These are phyloP conservation scores for Termitomyces sp. DNA, from an alignment of 768 basidiomycete genomes.

Conservation along the genomic window DNA sequence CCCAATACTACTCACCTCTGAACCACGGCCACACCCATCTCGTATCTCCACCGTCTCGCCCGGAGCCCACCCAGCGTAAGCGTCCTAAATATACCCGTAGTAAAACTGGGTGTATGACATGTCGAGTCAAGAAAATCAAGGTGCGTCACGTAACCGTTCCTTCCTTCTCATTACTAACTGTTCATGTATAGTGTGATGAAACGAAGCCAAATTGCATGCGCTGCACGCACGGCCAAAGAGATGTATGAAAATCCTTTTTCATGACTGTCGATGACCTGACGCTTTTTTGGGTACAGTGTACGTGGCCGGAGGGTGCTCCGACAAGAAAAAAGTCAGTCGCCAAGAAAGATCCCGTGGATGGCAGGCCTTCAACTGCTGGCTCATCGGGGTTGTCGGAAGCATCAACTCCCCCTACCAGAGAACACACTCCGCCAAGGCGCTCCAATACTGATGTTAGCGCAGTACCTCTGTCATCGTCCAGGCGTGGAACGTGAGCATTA, in stretches of 20 bases:
- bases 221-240: slow-evolving; percentile 81
- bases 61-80: slow-evolving; percentile 57
- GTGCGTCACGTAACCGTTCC: slow-evolving; percentile 36
- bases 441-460: slow-evolving; percentile 37
- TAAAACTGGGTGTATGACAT: slow-evolving; percentile 93
- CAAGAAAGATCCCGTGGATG: slow-evolving; percentile 57
- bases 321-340: slow-evolving; percentile 60
- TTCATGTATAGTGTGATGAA: slow-evolving; percentile 73
- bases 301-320: slow-evolving; percentile 80
- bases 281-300: slow-evolving; percentile 47
- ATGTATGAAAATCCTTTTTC: slow-evolving; percentile 44
- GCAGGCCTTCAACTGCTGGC: slow-evolving; percentile 70
- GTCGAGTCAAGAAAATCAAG: slow-evolving; percentile 94
- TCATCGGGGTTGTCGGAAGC: slow-evolving; percentile 70
- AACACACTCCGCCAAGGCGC: slow-evolving; percentile 60
- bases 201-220: slow-evolving; percentile 83
- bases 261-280: slow-evolving; percentile 5
- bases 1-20: slow-evolving; percentile 35
- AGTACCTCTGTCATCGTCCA: slow-evolving; percentile 32
- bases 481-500: slow-evolving; percentile 35
- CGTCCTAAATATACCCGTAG: slow-evolving; percentile 92
- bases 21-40: slow-evolving; percentile 46
- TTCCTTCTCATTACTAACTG: slow-evolving; percentile 3
- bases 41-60: slow-evolving; percentile 43
- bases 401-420: slow-evolving; percentile 69